Conservation (phyloP, 139 green algal species). For the Trebouxia sp. region DNA sequence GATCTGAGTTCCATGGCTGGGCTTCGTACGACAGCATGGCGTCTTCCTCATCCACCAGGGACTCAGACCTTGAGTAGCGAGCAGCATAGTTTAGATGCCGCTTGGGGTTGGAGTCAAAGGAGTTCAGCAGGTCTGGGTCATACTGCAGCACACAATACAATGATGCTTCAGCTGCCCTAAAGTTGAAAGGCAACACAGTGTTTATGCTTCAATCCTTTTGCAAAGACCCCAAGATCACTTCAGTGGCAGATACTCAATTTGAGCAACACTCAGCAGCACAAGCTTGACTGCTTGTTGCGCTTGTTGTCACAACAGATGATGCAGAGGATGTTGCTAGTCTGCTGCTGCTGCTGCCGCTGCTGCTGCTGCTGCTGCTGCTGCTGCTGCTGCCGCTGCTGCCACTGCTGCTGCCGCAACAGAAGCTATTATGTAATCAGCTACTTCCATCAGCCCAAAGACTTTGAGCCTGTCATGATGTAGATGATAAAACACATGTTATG, state of each 20-base stretch:
- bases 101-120: conserved; percentile 30
- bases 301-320: not conserved
- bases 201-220: not conserved
- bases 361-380: no score
- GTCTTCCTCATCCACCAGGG: conserved; percentile 19
- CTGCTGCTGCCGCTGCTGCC: no score
- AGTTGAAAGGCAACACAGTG: not conserved
- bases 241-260: not conserved
- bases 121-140: conserved; percentile 24
- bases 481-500: no score
- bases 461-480: no score
- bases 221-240: not conserved
- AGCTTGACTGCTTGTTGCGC: not conserved
- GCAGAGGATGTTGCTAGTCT: not conserved
- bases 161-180: not conserved
- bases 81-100: conserved; percentile 24
- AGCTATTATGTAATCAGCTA: no score
- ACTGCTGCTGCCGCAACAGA: no score
- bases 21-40: conserved; percentile 23
- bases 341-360: no score
- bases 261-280: not conserved
- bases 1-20: conserved; percentile 12
- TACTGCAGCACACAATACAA: conserved; percentile 4
- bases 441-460: no score
- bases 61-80: conserved; percentile 12